Conservation (phyloP, 1,284 basidiomycete species). For the Singerocomus inundabilis region DNA sequence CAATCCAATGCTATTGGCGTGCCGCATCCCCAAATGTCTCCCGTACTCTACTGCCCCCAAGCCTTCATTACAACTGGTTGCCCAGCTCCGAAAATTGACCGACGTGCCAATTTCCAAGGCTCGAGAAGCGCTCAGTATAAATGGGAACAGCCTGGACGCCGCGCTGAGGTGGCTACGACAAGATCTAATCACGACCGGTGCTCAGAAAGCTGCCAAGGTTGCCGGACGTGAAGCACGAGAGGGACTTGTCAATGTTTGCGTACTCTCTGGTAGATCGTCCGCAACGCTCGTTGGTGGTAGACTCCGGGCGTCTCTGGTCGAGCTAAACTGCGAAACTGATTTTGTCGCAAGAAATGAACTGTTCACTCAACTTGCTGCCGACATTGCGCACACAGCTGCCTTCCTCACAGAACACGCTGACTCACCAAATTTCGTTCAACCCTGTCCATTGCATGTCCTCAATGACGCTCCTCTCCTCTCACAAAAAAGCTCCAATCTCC, state of each 20-base stretch:
- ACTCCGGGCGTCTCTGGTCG: constrained; percentile 82
- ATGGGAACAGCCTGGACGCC: constrained; percentile 70
- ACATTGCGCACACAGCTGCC: constrained; percentile 87
- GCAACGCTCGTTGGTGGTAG: constrained; percentile 40
- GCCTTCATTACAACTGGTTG: constrained; percentile 73
- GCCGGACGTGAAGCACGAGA: constrained; percentile 71
- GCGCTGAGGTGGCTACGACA: constrained; percentile 83
- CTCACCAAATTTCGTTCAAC: constrained; percentile 40
- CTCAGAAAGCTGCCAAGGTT: constrained; percentile 83
- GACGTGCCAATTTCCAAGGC: constrained; percentile 87
- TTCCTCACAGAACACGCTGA: constrained; percentile 62
- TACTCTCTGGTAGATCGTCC: constrained; percentile 57
- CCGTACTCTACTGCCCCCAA: constrained; percentile 44
- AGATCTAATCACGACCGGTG: constrained; percentile 70
- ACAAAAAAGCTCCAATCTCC: constrained; percentile 37
- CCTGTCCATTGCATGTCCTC: constrained; percentile 52
- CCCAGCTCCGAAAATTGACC: constrained; percentile 79
- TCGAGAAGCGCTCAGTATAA: constrained; percentile 78
- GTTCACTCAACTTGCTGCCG: constrained; percentile 74
- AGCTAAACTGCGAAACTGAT: constrained; percentile 96
- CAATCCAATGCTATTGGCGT: constrained; percentile 17
- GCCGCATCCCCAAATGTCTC: neutral
- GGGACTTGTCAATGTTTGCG: constrained; percentile 75
- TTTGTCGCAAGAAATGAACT: constrained; percentile 90
- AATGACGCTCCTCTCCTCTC: constrained; percentile 70